Percentiles rank a stretch among this genome's conserved stretches.
Evolutionary conservation across 2,329 filamentous ascomycete genomes (phyloP).

Genomic region (Macrophomina pseudophaseolina): DNA sequence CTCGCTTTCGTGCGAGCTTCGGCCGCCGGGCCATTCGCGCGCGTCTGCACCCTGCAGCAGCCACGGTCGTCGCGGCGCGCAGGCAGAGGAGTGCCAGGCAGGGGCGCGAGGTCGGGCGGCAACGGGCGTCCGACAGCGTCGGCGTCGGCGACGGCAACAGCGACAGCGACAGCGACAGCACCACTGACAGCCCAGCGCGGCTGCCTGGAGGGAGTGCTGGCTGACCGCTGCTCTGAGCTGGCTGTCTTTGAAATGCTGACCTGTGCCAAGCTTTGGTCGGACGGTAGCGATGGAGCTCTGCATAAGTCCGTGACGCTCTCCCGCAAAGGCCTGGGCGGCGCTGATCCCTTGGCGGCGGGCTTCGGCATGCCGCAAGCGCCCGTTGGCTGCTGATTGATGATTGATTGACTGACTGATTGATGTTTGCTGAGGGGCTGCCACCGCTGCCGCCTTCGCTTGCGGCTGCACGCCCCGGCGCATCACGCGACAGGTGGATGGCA

Average conservation of each 20-base stretch:
- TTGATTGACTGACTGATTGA: not conserved
- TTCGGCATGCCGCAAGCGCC: not conserved
- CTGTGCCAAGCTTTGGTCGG: constrained; percentile 10
- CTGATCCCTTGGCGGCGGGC: constrained; percentile 6
- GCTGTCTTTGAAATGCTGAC: not conserved
- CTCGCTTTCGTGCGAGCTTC: constrained; percentile 15
- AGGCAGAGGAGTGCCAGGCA: no score
- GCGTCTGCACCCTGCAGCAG: not conserved
- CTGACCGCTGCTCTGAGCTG: not conserved
- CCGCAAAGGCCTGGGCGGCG: constrained; percentile 13
- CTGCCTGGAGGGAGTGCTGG: no score
- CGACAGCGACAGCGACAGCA: no score
- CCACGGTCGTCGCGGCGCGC: no score
- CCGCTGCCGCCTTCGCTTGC: constrained; percentile 6
- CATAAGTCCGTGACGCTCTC: constrained; percentile 14
- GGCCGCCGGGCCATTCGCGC: not conserved
- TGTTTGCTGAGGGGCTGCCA: not conserved
- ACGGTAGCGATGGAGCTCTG: not conserved
- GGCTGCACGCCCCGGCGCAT: not conserved
- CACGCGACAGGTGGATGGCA: not conserved
- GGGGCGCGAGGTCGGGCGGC: not conserved
- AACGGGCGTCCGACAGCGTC: not conserved
- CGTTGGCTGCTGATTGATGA: not conserved
- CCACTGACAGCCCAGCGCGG: no score
- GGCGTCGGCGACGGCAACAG: no score